Evolutionary conservation across 179 eudicot species (phyloP).

Genomic region (Silene vulgaris): DNA sequence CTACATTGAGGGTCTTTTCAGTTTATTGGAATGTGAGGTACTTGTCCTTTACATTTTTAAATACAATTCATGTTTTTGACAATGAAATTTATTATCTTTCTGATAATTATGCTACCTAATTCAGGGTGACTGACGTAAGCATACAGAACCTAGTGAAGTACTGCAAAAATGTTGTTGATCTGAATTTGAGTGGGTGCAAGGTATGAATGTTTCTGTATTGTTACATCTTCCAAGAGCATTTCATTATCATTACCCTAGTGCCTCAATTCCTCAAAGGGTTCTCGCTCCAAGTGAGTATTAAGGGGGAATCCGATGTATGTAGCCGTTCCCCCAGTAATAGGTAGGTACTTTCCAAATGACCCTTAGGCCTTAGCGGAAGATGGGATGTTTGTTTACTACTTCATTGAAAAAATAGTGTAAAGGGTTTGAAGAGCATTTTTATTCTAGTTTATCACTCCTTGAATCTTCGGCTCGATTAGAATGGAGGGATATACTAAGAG

Average conservation of each 20-base stretch:
- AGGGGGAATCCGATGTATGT: neutral
- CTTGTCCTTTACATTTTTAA: conserved; percentile 4
- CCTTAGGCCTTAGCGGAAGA: neutral
- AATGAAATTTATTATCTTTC: neutral
- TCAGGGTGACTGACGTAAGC: conserved; percentile 73
- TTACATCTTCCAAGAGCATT: conserved; percentile 4
- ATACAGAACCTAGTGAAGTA: conserved; percentile 60
- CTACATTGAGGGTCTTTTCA: conserved; percentile 58
- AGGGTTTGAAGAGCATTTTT: neutral
- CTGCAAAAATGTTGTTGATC: conserved; percentile 59
- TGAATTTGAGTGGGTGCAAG: conserved; percentile 98
- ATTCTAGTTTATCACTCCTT: too few species aligned
- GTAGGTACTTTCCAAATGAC: neutral
- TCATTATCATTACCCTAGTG: neutral
- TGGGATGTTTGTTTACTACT: neutral
- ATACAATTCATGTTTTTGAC: neutral
- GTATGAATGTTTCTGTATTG: conserved; percentile 28
- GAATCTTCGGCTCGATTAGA: neutral
- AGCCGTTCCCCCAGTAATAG: neutral
- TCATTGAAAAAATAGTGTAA: neutral
- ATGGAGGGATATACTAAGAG: conserved; percentile 1
- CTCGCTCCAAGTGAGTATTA: neutral
- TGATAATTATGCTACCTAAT: conserved; percentile 22
- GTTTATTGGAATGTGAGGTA: conserved; percentile 97
- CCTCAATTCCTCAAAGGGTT: neutral